Evolutionary conservation across 495 filamentous ascomycete genomes (phyloP).

Genomic region (Halenospora varia): DNA sequence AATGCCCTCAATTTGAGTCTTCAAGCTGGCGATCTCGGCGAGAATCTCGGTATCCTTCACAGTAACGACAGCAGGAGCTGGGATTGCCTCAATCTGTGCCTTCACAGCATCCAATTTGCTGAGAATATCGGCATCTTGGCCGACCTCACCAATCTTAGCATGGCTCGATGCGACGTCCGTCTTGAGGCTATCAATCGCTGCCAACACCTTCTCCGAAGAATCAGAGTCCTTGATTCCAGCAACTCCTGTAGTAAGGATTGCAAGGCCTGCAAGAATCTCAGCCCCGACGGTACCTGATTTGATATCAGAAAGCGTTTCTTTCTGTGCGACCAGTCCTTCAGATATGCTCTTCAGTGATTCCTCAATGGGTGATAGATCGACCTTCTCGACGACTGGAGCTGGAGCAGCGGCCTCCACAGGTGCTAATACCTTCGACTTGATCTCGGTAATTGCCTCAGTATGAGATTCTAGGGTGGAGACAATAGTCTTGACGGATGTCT

Average conservation of each 20-base stretch:
- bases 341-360: slow-evolving; percentile 3
- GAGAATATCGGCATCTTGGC: neutral
- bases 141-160: neutral
- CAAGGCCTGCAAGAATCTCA: neutral
- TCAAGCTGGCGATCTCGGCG: neutral
- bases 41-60: neutral
- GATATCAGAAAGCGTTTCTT: slow-evolving; percentile 11
- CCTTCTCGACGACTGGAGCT: slow-evolving; percentile 5
- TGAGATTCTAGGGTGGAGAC: slow-evolving; percentile 1
- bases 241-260: neutral
- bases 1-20: neutral
- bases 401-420: no score
- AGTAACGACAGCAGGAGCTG: neutral
- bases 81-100: slow-evolving; percentile 2
- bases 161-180: slow-evolving; percentile 1
- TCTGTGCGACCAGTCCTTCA: slow-evolving; percentile 7
- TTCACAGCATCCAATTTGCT: slow-evolving; percentile 2
- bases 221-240: slow-evolving; percentile 4
- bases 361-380: slow-evolving; percentile 12
- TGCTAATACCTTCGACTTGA: no score
- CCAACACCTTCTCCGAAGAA: neutral
- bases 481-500: slow-evolving; percentile 8
- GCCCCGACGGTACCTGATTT: neutral
- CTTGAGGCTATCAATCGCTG: slow-evolving; percentile 5
- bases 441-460: neutral